Evolutionary conservation across 768 basidiomycete species (phyloP).

Genomic region (Asterophora lycoperdoides): DNA sequence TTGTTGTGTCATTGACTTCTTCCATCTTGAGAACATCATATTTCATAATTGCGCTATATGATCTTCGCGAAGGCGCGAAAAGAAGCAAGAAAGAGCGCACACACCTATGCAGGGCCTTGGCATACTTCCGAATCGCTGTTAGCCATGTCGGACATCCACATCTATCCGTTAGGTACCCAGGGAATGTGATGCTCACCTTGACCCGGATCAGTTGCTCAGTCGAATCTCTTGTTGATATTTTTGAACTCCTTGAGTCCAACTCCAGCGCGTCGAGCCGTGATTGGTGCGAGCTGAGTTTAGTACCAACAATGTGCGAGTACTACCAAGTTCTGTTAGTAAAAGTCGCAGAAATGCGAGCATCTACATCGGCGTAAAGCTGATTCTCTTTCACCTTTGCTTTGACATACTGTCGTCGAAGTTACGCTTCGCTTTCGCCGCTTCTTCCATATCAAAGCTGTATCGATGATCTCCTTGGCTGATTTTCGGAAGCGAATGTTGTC

Average conservation of each 20-base stretch:
- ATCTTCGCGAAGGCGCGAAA: conserved; percentile 4
- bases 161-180: neutral
- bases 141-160: conserved; percentile 94
- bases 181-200: conserved; percentile 53
- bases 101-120: conserved; percentile 94
- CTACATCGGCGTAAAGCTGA: conserved; percentile 63
- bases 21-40: conserved; percentile 98
- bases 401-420: conserved; percentile 79
- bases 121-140: conserved; percentile 97
- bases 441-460: conserved; percentile 75
- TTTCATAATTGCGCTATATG: conserved; percentile 90
- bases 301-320: conserved; percentile 81
- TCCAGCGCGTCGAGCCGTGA: conserved; percentile 63
- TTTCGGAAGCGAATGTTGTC: conserved; percentile 81
- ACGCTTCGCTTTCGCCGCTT: conserved; percentile 76
- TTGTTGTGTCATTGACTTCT: conserved; percentile 98
- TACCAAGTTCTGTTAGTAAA: conserved; percentile 26
- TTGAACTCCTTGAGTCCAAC: conserved; percentile 81
- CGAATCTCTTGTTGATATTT: conserved; percentile 78
- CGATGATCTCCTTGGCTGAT: conserved; percentile 59
- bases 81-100: conserved; percentile 23
- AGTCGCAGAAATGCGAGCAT: conserved; percentile 11
- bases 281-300: conserved; percentile 69
- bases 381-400: conserved; percentile 69
- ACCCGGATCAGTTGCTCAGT: conserved; percentile 91